phyloP scores from a whole-genome alignment of 2,329 filamentous ascomycete species.

The Fusarium sp. region DNA sequence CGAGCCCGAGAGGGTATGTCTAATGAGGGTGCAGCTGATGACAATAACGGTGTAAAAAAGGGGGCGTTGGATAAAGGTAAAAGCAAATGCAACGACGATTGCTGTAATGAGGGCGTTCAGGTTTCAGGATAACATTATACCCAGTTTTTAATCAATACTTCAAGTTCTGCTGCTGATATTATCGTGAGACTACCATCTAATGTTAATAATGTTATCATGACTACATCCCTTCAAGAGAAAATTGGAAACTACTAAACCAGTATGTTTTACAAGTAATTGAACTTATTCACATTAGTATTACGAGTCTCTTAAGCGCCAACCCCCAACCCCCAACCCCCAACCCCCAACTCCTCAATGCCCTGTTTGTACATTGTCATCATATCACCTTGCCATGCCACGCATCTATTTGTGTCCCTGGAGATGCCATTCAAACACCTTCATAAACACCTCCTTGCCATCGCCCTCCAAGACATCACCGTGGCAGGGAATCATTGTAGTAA shows the following conservation, averaged over 20 bases:
- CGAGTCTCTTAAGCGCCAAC: not conserved
- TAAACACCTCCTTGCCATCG: slow-evolving; percentile 79
- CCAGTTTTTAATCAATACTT: not conserved
- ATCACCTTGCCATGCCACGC: not conserved
- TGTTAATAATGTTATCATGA: not conserved
- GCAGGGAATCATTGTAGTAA: slow-evolving; percentile 87
- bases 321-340: slow-evolving; percentile 12
- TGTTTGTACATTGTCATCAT: slow-evolving; percentile 1
- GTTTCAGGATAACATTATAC: slow-evolving; percentile 26
- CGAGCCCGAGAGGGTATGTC: slow-evolving; percentile 2
- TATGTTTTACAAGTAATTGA: not conserved
- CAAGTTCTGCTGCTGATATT: not conserved
- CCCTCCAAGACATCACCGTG: slow-evolving; percentile 90
- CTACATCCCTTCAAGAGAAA: not conserved
- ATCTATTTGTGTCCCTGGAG: slow-evolving; percentile 58
- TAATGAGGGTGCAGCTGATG: not conserved
- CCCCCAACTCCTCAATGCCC: slow-evolving; percentile 9
- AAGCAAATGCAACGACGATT: slow-evolving; percentile 16
- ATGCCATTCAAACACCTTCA: slow-evolving; percentile 87
- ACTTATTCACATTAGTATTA: slow-evolving; percentile 26
- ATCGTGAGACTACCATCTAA: not conserved
- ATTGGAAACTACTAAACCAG: not conserved
- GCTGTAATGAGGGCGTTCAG: slow-evolving; percentile 2
- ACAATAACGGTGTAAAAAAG: slow-evolving; percentile 20
- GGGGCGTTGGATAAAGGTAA: slow-evolving; percentile 15